Evolutionary conservation across 805 yeast genomes (phyloP), one percentile per base, ranked within the genome.

Genomic region (Wickerhamiella vanderwaltii): DNA sequence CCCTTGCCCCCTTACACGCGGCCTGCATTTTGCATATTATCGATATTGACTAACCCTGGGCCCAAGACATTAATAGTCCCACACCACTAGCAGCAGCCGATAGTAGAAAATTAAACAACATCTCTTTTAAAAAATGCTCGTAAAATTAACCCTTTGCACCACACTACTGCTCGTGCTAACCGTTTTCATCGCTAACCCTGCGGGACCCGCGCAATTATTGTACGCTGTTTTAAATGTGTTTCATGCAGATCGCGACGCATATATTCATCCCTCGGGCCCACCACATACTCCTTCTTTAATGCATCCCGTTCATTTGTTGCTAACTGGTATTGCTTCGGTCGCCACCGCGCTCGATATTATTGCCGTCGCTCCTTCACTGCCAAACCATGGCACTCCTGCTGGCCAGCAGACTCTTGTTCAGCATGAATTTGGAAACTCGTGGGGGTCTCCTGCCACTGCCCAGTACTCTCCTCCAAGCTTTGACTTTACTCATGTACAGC

Each of bases 401-500:
- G 41, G 35, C 9, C 18, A 44, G 9, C 44, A 38, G 28, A 30
- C 38, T 1, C 40, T 62, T 9, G 46, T 53, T 28, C 45, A 47
- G 20, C 54, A 50, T 39, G 41, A 46, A 7, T 63, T 63, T 46
- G 64, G 51, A 5, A 52, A 56, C 48, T 58, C 66, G 7, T 63
- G 56, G 48, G 56, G 55, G 35, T 42, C 48, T 6, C 65, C 67
- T 4, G 48, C 49, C 32, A 51, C 50, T 6, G 35, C 40, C 12
- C 30, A 35, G 16, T 65, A 58, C 46, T 34, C 46, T 1, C 63
- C 68, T 5, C 60, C 64, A 6, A 32, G 47, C 1, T 51, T 45
- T 13, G 44, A 44, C 28, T 65, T 63, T 51, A 57, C 58, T 32
- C 57, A 61, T n/a, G 67, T 64, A 5, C 52, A 51, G 2, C 48